phyloP scores from a whole-genome alignment of 306 rosid genomes.

The Fragaria ananassa region DNA sequence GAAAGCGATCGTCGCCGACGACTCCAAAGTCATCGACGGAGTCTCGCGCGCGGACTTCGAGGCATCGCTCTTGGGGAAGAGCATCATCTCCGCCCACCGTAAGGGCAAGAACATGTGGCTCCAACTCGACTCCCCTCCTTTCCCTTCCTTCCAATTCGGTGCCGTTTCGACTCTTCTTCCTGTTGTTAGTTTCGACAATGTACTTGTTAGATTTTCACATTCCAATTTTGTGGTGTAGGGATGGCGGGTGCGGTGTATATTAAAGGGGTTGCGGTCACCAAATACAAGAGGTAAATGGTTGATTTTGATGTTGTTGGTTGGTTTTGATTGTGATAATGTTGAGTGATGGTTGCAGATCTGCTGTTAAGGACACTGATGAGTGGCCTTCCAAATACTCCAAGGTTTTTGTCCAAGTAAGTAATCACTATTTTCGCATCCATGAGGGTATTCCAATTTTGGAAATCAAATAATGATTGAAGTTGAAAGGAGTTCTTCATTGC shows the following conservation, averaged over 20 bases:
- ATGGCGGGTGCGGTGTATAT: conserved; percentile 92
- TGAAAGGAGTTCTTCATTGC: not conserved
- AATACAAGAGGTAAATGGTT: conserved; percentile 63
- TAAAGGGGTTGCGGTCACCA: conserved; percentile 79
- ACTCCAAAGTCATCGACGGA: conserved; percentile 81
- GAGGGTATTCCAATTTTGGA: conserved; percentile 5
- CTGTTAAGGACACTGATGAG: conserved; percentile 74
- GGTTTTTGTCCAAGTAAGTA: conserved; percentile 73
- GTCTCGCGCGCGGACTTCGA: conserved; percentile 65
- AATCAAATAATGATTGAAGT: not conserved
- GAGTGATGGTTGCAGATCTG: conserved; percentile 52
- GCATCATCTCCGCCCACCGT: conserved; percentile 68
- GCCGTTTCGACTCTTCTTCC: not conserved
- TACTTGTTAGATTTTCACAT: no score
- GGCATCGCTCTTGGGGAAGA: conserved; percentile 68
- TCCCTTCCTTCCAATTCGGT: conserved; percentile 97
- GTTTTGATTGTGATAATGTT: not conserved
- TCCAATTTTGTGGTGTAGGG: conserved; percentile 37
- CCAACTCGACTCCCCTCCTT: conserved; percentile 80
- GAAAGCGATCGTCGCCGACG: conserved; percentile 60
- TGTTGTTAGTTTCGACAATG: no score
- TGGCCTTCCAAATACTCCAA: conserved; percentile 97
- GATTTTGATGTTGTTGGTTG: not conserved
- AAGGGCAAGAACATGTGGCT: conserved; percentile 98
- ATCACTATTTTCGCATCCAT: conserved; percentile 2